Percentiles rank a stretch among this genome's conserved stretches.
phyloP scores from a whole-genome alignment of 1,139 yeast species.

The Eremothecium sinecaudum region DNA sequence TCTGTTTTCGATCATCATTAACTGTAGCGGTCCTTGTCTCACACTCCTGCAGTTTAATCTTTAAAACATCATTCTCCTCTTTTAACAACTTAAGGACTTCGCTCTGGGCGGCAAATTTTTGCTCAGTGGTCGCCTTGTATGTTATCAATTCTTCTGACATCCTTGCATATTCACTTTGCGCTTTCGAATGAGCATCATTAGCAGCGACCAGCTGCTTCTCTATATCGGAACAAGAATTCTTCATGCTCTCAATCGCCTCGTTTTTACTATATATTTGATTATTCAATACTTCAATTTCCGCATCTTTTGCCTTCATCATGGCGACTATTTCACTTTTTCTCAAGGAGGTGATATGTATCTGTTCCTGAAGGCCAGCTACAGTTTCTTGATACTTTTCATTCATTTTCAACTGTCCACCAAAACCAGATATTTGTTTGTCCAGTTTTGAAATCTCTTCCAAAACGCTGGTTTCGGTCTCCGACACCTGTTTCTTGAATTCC shows the following conservation, averaged over 20 bases:
- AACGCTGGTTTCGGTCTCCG: neutral
- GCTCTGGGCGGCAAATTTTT: slow-evolving; percentile 24
- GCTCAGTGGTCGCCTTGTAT: slow-evolving; percentile 21
- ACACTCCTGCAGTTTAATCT: slow-evolving; percentile 10
- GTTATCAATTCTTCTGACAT: slow-evolving; percentile 7
- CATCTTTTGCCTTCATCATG: slow-evolving; percentile 25
- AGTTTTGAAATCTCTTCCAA: neutral
- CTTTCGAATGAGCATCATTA: slow-evolving; percentile 10
- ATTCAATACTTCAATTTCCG: slow-evolving; percentile 22
- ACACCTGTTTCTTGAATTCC: neutral
- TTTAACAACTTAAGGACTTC: slow-evolving; percentile 18
- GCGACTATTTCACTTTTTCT: slow-evolving; percentile 24
- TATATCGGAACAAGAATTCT: slow-evolving; percentile 7
- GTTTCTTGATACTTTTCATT: slow-evolving; percentile 4
- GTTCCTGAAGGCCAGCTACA: slow-evolving; percentile 5
- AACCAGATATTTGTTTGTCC: neutral
- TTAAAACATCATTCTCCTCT: slow-evolving; percentile 22
- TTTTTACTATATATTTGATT: slow-evolving; percentile 12
- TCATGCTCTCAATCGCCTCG: slow-evolving; percentile 9
- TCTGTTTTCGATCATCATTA: slow-evolving; percentile 1
- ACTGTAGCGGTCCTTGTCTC: neutral
- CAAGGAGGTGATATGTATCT: slow-evolving; percentile 12
- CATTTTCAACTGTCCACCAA: slow-evolving; percentile 3
- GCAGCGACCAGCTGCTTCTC: slow-evolving; percentile 8
- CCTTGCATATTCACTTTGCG: neutral